Evolutionary conservation across 2,329 filamentous ascomycete species (phyloP).

Genomic region (Allantophomopsis lycopodina): DNA sequence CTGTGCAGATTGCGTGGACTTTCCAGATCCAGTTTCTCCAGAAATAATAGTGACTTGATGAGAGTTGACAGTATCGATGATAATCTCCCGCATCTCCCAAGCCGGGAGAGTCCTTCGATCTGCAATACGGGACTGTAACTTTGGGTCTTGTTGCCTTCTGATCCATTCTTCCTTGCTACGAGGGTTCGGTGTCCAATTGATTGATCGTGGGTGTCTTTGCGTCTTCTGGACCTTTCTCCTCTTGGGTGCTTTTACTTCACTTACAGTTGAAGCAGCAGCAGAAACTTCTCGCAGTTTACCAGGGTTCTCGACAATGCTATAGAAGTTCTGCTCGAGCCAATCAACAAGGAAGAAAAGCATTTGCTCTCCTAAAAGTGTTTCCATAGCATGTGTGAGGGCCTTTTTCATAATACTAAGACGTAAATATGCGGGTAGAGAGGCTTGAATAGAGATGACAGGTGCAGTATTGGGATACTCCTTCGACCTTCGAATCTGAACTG

Average conservation of each 20-base stretch:
- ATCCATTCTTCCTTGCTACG: slow-evolving; percentile 57
- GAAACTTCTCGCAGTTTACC: slow-evolving; percentile 77
- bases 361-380: slow-evolving; percentile 64
- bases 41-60: slow-evolving; percentile 93
- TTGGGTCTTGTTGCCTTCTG: slow-evolving; percentile 46
- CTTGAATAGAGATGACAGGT: slow-evolving; percentile 55
- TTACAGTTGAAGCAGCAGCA: slow-evolving; percentile 55
- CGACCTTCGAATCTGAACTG: slow-evolving; percentile 56
- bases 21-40: slow-evolving; percentile 92
- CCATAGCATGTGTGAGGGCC: slow-evolving; percentile 55
- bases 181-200: slow-evolving; percentile 48
- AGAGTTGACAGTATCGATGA: slow-evolving; percentile 60
- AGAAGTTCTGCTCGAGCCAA: slow-evolving; percentile 80
- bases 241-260: slow-evolving; percentile 25
- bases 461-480: slow-evolving; percentile 57
- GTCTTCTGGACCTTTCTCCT: slow-evolving; percentile 14
- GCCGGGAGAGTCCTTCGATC: slow-evolving; percentile 68
- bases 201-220: slow-evolving; percentile 37
- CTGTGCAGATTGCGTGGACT: slow-evolving; percentile 93
- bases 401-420: slow-evolving; percentile 77
- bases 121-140: slow-evolving; percentile 61
- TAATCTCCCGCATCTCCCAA: slow-evolving; percentile 67
- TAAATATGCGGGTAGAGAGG: slow-evolving; percentile 78
- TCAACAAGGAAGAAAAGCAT: slow-evolving; percentile 87
- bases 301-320: slow-evolving; percentile 70